phyloP scores from a whole-genome alignment of 2,329 filamentous ascomycete genomes.

The Botrytis cinerea region DNA sequence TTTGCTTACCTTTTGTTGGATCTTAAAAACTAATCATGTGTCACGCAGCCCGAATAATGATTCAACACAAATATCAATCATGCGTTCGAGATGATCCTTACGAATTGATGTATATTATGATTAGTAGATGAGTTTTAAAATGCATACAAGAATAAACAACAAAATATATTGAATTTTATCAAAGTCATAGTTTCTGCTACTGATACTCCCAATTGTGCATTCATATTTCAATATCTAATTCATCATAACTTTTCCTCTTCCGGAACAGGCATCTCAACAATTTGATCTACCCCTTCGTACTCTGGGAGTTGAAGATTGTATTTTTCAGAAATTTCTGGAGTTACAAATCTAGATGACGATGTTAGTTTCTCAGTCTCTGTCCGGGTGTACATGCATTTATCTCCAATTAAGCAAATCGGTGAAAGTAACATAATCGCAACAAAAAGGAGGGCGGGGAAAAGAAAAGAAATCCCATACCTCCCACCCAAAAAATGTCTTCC shows the following conservation, averaged over 20 bases:
- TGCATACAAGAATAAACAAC: neutral
- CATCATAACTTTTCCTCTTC: constrained; percentile 47
- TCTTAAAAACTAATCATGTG: neutral
- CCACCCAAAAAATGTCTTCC: constrained; percentile 93
- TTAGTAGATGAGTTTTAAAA: neutral
- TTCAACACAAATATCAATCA: neutral
- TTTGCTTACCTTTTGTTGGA: no score
- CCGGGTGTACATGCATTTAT: no score
- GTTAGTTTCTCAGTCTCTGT: constrained; percentile 25
- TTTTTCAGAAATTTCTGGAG: constrained; percentile 74
- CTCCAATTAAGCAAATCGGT: neutral
- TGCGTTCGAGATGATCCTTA: neutral
- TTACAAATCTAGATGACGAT: constrained; percentile 65
- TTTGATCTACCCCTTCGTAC: constrained; percentile 85
- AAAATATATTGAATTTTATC: neutral
- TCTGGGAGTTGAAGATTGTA: constrained; percentile 81
- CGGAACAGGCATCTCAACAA: constrained; percentile 69
- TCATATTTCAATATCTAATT: no score
- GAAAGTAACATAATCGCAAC: neutral
- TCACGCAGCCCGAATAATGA: constrained; percentile 3
- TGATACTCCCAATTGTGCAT: neutral
- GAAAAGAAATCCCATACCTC: constrained; percentile 51
- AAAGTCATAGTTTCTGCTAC: neutral
- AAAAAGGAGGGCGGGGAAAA: neutral
- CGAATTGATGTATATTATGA: constrained; percentile 15